Base-by-base conservation (phyloP, 495 filamentous ascomycete genomes). In the Parachaetomium inaequale region DNA sequence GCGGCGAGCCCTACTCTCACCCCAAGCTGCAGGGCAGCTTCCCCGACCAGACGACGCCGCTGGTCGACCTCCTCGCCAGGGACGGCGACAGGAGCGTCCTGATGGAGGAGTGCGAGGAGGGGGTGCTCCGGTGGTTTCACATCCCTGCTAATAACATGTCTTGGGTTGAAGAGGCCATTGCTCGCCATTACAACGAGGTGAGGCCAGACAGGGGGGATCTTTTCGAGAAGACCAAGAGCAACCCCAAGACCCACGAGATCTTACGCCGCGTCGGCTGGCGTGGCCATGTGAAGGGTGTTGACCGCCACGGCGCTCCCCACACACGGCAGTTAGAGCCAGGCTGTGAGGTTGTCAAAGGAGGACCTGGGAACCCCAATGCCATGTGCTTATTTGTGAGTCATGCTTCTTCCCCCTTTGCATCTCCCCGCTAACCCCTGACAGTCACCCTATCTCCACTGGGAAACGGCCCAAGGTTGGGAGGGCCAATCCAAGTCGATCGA, bases 371-470 rank as follows among this genome's bases (percentile, higher is more conserved):
- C 11, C 46, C 59, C 8, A 62, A 55, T 19, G 59, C 50, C 50
- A 62, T 62, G 59, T 62, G 51, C 8, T 23, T 62, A 7, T 54
- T 62, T 55, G 59, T 61, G 25, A 29, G 58, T 43, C 1, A 2
- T 8, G 7, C 38, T 7, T 5, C 15, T 8, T 31, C 36, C 4
- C 25, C 14, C 11, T 26, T 21, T 5, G 3, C 26, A 12, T n/a
- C 0, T 7, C 8, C 12, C 5, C 23, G 12, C 49, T 52, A 29
- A 52, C 47, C 23, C 32, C 4, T 15, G 19, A 4, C 14, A 62
- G 60, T 42, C 62, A 38, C 62, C 62, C 1, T 63, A 59, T 43
- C 55, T 63, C n/a, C 62, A 63, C 28, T 63, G 62, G 62, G 62
- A 63, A 19, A 63, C 62, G 7, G 62, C 47, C 14, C 36, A 58